Base-by-base conservation (phyloP, 75 land plant genomes). In the Selaginella moellendorffii region DNA sequence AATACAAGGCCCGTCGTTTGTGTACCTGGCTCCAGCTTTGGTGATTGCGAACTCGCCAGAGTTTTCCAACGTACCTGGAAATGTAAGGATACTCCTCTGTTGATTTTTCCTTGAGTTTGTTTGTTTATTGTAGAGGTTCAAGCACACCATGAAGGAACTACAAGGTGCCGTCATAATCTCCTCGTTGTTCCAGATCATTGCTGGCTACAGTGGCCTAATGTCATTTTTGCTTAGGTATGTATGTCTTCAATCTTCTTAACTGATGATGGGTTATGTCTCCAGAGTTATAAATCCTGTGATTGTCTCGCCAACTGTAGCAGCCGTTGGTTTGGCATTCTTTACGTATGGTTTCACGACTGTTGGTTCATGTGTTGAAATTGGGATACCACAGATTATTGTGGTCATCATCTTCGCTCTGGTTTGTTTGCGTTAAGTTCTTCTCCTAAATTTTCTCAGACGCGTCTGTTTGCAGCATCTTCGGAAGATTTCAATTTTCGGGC, bases 121-220 rank as follows among this genome's bases (percentile, higher is more conserved):
- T 5, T 5, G 5, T 9, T 56, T 56, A 36, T 8, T 56, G 59
- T 25, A 93, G 99, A 93, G 75, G 69, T 93, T 93, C 64, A 84
- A 75, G 77, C 80, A 80, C 56, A 93, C 77, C 8, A 93, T 93
- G 99, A 81, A 81, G 64, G 99, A 93, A 69, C 54, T 93, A 62
- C 99, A 93, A 79, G 99, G 99, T 2, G 99, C 96, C 24, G 78
- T 93, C 22, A 89, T 93, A 52, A 71, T 93, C 66, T 82, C 83
- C 30, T 82, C 99, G 20, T 29, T 77, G 23, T 85, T 89, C 63
- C 99, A 93, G 54, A 31, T 74, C 14, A 28, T 93, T 24, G 31
- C 85, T 54, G 99, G 99, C 65, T 89, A 83, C 69, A 93, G 84
- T 76, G 99, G 99, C 29, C 68, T 86, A 1, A 86, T 89, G 87